A percentile compares a stretch with the other conserved stretches of the same genome.
Evolutionary conservation across 176 grass and related monocot species (phyloP).

Genomic region (Zoysia japonica): DNA sequence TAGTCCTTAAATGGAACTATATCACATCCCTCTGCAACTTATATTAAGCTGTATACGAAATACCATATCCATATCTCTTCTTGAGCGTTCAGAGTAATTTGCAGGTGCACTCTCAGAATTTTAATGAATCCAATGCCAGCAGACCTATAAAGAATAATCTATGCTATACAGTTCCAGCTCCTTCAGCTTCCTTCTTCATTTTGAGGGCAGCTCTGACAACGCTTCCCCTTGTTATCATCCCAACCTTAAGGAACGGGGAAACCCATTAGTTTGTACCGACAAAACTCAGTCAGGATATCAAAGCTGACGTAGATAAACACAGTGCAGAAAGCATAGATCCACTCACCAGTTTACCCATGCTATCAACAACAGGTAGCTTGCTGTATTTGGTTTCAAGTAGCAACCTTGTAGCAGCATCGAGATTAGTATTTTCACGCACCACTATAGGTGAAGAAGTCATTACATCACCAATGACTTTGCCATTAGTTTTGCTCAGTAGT

Average conservation of each 20-base stretch:
- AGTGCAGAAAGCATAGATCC: neutral
- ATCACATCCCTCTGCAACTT: constrained; percentile 17
- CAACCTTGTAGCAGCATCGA: constrained; percentile 88
- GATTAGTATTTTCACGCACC: constrained; percentile 85
- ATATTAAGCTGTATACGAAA: constrained; percentile 5
- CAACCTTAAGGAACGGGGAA: constrained; percentile 40
- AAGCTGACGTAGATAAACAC: neutral
- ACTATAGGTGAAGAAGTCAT: constrained; percentile 80
- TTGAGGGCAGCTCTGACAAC: constrained; percentile 49
- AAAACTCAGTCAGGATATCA: neutral
- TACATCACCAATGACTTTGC: constrained; percentile 77
- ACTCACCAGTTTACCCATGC: constrained; percentile 32
- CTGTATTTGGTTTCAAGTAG: constrained; percentile 63
- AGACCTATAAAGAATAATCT: constrained; percentile 23
- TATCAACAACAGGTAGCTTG: constrained; percentile 31
- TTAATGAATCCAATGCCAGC: constrained; percentile 8
- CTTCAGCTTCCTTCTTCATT: constrained; percentile 45
- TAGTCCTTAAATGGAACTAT: neutral
- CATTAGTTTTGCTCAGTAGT: constrained; percentile 85
- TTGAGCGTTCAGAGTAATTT: neutral
- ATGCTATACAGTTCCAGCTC: constrained; percentile 4
- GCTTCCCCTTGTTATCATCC: constrained; percentile 54
- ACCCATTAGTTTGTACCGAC: neutral
- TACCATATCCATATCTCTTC: constrained; percentile 23
- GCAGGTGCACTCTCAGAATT: neutral